Conservation (phyloP, 2,329 filamentous ascomycete genomes). For the Monosporascus sp. region DNA sequence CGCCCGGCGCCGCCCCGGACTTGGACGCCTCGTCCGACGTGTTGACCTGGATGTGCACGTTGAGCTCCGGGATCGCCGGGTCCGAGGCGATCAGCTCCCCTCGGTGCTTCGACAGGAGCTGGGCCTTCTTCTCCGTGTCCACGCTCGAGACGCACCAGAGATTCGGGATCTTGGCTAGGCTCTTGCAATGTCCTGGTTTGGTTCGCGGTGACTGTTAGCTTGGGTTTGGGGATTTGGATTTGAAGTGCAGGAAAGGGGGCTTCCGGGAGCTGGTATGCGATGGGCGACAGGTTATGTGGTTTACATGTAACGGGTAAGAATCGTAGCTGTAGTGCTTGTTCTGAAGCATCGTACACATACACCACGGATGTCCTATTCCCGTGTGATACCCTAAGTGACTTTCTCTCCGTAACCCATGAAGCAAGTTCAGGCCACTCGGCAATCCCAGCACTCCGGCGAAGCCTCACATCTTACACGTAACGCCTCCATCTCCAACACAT, state of each 20-base stretch:
- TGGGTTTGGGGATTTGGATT: background rate
- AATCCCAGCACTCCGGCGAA: too few relatives aligned
- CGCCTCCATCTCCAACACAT: too few relatives aligned
- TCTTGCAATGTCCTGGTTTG: slow-evolving; percentile 77
- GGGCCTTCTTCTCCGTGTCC: slow-evolving; percentile 82
- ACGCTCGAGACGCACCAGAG: slow-evolving; percentile 90
- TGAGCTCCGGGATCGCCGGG: slow-evolving; percentile 42
- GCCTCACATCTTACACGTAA: too few relatives aligned
- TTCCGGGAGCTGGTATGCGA: background rate
- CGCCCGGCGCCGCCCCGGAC: slow-evolving; percentile 69
- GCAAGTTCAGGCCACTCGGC: too few relatives aligned
- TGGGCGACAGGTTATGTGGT: background rate
- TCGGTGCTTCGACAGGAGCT: slow-evolving; percentile 72
- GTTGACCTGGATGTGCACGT: slow-evolving; percentile 90
- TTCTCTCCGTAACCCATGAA: too few relatives aligned
- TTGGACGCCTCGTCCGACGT: slow-evolving; percentile 86
- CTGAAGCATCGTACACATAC: too few relatives aligned
- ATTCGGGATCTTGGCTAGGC: slow-evolving; percentile 79
- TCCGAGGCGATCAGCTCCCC: slow-evolving; percentile 45
- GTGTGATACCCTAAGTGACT: too few relatives aligned
- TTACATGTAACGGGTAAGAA: too few relatives aligned
- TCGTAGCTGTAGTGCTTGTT: too few relatives aligned
- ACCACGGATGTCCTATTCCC: too few relatives aligned
- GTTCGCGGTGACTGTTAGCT: slow-evolving; percentile 1
- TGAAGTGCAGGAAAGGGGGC: background rate